Percentiles rank a stretch among this genome's conserved stretches.
Evolutionary conservation across 768 basidiomycete genomes (phyloP).

Genomic region (Suillus subalutaceus): DNA sequence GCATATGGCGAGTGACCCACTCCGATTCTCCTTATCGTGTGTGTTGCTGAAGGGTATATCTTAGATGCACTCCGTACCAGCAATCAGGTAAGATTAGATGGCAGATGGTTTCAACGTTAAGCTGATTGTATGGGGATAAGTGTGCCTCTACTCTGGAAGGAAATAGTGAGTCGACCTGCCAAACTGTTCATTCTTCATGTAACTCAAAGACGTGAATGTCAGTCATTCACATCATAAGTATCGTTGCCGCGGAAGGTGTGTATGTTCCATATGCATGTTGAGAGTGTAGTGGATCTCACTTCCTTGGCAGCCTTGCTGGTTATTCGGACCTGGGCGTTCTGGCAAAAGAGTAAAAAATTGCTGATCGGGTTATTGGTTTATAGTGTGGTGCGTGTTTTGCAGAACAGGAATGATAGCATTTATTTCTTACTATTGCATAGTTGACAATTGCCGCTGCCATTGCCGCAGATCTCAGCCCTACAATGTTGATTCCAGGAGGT

Average conservation of each 20-base stretch:
- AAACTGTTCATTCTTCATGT: neutral
- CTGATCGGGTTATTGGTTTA: conserved; percentile 18
- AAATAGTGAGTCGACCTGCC: conserved; percentile 13
- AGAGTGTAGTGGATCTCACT: neutral
- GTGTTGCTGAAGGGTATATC: neutral
- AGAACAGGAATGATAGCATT: neutral
- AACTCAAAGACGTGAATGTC: neutral
- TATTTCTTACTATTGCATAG: conserved; percentile 1
- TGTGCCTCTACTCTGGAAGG: conserved; percentile 9
- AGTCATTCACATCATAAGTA: conserved; percentile 14
- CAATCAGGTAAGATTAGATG: neutral
- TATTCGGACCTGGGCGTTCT: conserved; percentile 25
- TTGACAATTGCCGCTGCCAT: conserved; percentile 11
- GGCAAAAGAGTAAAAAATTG: conserved; percentile 18
- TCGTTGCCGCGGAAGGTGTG: conserved; percentile 13
- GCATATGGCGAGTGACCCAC: conserved; percentile 16
- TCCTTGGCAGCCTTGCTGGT: conserved; percentile 16
- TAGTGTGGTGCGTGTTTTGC: conserved; percentile 10
- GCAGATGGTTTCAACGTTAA: neutral
- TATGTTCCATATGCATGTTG: neutral
- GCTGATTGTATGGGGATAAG: neutral
- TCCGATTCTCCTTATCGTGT: neutral
- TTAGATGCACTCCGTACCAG: neutral
- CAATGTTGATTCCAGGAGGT: conserved; percentile 12
- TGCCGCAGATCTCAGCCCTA: conserved; percentile 4